Evolutionary conservation across 2,329 filamentous ascomycete genomes (phyloP), one percentile per base, ranked within the genome.

Genomic region (Monosporascus sp.): DNA sequence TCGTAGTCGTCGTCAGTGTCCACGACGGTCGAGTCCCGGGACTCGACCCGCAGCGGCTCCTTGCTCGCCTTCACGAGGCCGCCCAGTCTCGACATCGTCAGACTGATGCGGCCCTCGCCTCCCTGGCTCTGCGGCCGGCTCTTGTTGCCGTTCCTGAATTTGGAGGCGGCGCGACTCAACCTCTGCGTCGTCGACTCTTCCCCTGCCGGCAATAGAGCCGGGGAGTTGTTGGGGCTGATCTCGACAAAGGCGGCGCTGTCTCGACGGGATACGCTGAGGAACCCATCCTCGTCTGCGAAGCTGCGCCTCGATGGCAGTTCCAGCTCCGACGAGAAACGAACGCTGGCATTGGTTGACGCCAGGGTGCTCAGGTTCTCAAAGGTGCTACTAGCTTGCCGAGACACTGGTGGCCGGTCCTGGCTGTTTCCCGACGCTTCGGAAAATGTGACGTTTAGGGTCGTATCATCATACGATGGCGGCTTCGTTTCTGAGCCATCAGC

Each of bases 391-490:
- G 69, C 62, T 43, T 66, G 68, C 51, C 70, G 68, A 26, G 72
- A 72, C 22, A 70, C 46, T 49, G 55, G 43, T 55, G 68, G 51
- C 53, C 60, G 49, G 9, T 69, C 69, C 18, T 66, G 62, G 38
- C 61, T 68, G 15, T 56, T 55, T 58, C 60, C 56, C 49, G 55
- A 58, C 35, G 56, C 55, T 35, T 65, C 73, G 62, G 57, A 68
- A 50, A 57, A 65, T 7, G 73, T 70, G 24, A 76, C 56, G 50
- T 74, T 77, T 15, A 71, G 63, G 14, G 75, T 75, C 8, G 76
- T 76, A 51, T 81, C 78, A 48, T 78, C 73, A 60, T 87, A 87
- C 1, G 83, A 82, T 1, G 84, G 84, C 3, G 83, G 84, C 37
- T 77, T 76, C 2, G 70, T 69, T 35, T 76, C 73, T 1, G 72